Evolutionary conservation across 495 filamentous ascomycete species (phyloP), one percentile per base, ranked within the genome.

Genomic region (Hypomontagnella submonticulosa): DNA sequence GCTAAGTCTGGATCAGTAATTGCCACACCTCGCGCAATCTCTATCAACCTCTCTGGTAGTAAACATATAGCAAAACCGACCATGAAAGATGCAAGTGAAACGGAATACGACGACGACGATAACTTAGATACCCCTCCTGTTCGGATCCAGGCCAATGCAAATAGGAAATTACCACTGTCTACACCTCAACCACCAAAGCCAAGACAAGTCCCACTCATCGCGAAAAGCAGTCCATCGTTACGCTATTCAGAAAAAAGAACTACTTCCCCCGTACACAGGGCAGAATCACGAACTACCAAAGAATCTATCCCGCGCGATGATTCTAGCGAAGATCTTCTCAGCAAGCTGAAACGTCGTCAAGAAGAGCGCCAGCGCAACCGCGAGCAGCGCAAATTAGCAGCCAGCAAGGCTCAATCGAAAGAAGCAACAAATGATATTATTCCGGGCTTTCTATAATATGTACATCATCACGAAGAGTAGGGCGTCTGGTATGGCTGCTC

Each of bases 401-500:
- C 43, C 3, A 13, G 40, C 11, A 64, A 53, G 19, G 13, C 54
- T 3, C 63, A 63, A 19, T 34, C 57, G n/a, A 48, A 48, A 13
- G 27, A 56, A 6, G 44, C 55, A 58, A 40, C 57, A 9, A 55
- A 63, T 4, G 66, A 73, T 49, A 70, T 70, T 38, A 61, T 75
- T 61, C 67, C 71, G n/a, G 68, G 61, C 20, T 73, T 73, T 61
- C 53, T 73, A 50, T 71, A 54, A 61, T 48, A 47, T 47, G 36
- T 32, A 30, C 8, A 54, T 8, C 36, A 61, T 69, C 34, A 74
- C 19, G 62, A 76, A 71, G 85, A 75, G 70, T 83, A 89, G 0
- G 86, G 83, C 10, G 88, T 90, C 80, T 94, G 89, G 69, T 79
- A 88, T 4, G 90, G 91, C 41, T 74, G 66, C 79, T 96, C 92